Conservation (phyloP, 129 eudicot genomes). For the Logfia minima region DNA sequence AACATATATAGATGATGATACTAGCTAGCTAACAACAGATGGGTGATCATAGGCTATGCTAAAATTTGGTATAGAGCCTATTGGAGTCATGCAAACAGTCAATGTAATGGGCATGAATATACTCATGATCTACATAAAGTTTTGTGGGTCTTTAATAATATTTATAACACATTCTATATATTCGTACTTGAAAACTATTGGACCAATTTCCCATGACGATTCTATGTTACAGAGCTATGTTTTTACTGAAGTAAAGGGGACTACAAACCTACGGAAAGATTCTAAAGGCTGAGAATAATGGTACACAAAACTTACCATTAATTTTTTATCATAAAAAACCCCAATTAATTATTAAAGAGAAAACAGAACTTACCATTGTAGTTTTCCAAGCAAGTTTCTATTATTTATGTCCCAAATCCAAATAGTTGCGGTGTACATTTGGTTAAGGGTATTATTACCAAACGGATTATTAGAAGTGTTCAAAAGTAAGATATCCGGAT, state of each 20-base stretch:
- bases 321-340: too few relatives aligned
- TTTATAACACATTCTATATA: neutral
- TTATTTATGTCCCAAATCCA: too few relatives aligned
- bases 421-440: too few relatives aligned
- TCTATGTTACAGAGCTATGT: constrained; percentile 16
- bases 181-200: constrained; percentile 30
- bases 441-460: too few relatives aligned
- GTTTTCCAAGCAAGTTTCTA: too few relatives aligned
- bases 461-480: too few relatives aligned
- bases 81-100: constrained; percentile 32
- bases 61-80: too few relatives aligned
- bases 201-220: constrained; percentile 37
- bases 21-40: constrained; percentile 3
- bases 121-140: constrained; percentile 44
- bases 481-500: too few relatives aligned
- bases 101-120: constrained; percentile 37
- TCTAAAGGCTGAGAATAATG: neutral
- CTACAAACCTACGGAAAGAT: neutral
- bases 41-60: neutral
- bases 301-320: neutral
- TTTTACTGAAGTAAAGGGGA: constrained; percentile 1
- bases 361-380: too few relatives aligned
- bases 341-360: too few relatives aligned
- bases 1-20: constrained; percentile 12
- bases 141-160: constrained; percentile 17